Evolutionary conservation across 2,329 filamentous ascomycete genomes (phyloP), one percentile per base, ranked within the genome.

Genomic region (Sordariomycetes sp.): DNA sequence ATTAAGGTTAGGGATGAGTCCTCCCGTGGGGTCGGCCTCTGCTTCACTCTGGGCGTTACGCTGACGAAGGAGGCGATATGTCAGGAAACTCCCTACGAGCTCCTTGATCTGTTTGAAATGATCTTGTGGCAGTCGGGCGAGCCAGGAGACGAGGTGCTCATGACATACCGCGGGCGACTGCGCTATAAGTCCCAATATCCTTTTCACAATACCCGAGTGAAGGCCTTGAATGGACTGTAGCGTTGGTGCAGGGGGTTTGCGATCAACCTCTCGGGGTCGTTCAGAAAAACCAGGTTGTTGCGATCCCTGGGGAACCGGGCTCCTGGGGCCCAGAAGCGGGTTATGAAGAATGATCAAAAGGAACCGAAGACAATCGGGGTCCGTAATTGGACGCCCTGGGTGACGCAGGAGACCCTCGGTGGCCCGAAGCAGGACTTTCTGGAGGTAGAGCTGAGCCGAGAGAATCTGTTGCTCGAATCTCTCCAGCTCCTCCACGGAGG

Each of bases 351-450:
- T 74, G 35, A 96, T 84, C 18, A 96, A 75, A 20, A 96, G 74
- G 68, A 93, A 94, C 6, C 91, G 81, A 46, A 88, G 75, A 64
- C 95, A 85, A 60, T 86, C 81, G 0, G 88, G 83, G 28, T 83
- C 81, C 54, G 77, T 80, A 55, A 96, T 69, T 6, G 82, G 81
- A 35, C 86, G 81, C 1, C 89, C 85, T 0, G 92, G 91, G 20
- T 90, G 81, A 69, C 92, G 95, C 22, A 96, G 75, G 8, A 96
- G 71, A 64, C 81, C 85, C 68, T 96, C 92, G 0, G 84, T 88
- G 11, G 86, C 85, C 69, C 92, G 95, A 25, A 96, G 74, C 8
- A 96, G 71, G 1, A 83, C 79, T 58, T 85, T 78, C 60, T 89
- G 86, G 16, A 85, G 70, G 68, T 92, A 88, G 28, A 82, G 76